These are phyloP conservation scores for Tillandsia fasciculata DNA, from an alignment of 176 grass and related monocot species.

Conservation along the genomic window DNA sequence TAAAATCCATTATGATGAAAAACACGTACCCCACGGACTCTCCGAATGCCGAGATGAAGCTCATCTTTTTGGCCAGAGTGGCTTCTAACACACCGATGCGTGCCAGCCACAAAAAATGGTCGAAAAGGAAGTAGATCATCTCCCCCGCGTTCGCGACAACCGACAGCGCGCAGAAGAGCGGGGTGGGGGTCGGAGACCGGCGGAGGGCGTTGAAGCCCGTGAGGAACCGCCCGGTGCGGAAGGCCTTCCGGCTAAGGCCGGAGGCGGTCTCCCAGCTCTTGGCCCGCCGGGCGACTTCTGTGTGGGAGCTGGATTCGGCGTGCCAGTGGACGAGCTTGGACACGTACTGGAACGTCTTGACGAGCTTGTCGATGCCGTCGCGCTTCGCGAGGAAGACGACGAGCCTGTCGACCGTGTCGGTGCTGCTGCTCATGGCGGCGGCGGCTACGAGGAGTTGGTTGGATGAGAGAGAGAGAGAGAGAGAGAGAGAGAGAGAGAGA, in stretches of 20 bases:
- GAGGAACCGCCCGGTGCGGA: constrained; percentile 75
- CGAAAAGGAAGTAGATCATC: constrained; percentile 99
- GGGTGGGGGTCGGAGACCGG: constrained; percentile 26
- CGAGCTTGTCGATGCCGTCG: constrained; percentile 98
- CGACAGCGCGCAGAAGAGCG: constrained; percentile 40
- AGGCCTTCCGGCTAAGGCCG: constrained; percentile 90
- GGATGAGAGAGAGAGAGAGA: too few relatives aligned
- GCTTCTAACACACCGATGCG: constrained; percentile 53
- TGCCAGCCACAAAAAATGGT: constrained; percentile 88
- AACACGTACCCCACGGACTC: constrained; percentile 73
- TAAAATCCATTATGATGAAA: constrained; percentile 73
- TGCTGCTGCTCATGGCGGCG: constrained; percentile 37
- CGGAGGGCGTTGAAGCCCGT: constrained; percentile 71
- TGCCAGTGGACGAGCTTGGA: constrained; percentile 85
- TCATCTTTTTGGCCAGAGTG: constrained; percentile 35
- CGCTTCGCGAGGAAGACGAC: constrained; percentile 97
- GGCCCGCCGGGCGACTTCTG: constrained; percentile 45
- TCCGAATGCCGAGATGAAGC: constrained; percentile 76
- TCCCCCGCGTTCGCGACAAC: constrained; percentile 91
- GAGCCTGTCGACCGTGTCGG: constrained; percentile 86
- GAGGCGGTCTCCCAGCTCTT: constrained; percentile 93
- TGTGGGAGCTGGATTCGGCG: constrained; percentile 29
- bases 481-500: background rate
- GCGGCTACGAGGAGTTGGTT: background rate
- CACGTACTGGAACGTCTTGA: constrained; percentile 99